Evolutionary conservation across 306 rosid genomes (phyloP), one percentile per base, ranked within the genome.

Genomic region (Prunus mongolica): DNA sequence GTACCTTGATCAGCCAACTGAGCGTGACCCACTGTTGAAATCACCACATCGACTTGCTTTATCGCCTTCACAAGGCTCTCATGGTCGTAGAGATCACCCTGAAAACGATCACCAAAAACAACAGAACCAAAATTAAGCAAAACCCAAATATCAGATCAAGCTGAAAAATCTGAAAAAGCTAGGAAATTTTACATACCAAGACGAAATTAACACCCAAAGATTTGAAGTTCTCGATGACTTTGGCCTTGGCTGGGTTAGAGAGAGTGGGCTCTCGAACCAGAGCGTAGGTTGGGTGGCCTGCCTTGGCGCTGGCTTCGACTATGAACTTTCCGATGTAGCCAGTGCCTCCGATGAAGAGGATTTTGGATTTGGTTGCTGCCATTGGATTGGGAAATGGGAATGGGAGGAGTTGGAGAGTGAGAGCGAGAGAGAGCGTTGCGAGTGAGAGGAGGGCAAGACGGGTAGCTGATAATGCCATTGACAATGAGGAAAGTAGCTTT

Each of bases 11-110:
- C 68, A 2, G 65, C 71, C 51, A 84, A 41, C 71, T 77, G 77
- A 47, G 1, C 69, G 32, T 72, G 78, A 20, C 85, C 82, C 54
- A 80, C 78, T 0, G 87, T 84, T 34, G 84, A 84, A 2, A 80
- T 72, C 27, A 84, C 87, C 15, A 84, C 87, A 56, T 84, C 84
- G 44, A 84, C 84, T 34, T 80, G 82, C 82, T 81, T 81, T 16
- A 84, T 69, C 44, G 87, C 87, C 67, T 64, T 78, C n/a, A 80
- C 80, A 34, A 84, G 60, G 55, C 75, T 73, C 68, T 68, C 82
- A 28, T 76, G 67, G 49, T 84, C 78, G 63, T 69, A 77, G 50
- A 84, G 41, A 69, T 84, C 84, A 11, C 87, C 87, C 77, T 80
- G 73, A 30, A 50, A 50, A 30, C 24, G 9, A 73, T 60, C 3